phyloP scores from a whole-genome alignment of 1,284 basidiomycete genomes.

The Ustilago hordei region DNA sequence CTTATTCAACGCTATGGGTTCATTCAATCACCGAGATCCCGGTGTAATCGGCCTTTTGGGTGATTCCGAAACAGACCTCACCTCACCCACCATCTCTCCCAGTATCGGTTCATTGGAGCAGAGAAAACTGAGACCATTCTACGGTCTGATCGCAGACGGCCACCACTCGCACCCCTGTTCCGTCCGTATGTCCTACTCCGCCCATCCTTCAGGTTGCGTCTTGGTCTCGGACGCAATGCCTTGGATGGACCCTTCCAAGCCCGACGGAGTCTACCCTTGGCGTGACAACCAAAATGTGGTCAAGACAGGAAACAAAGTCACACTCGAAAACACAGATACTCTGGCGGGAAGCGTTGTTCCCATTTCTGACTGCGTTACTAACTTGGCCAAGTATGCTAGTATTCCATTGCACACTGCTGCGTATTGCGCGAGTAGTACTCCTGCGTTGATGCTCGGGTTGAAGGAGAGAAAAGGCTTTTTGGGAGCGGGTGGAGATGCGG shows the following conservation, averaged over 20 bases:
- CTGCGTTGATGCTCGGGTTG: slow-evolving; percentile 82
- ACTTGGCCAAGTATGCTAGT: slow-evolving; percentile 83
- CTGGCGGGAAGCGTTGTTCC: slow-evolving; percentile 81
- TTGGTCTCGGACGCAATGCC: slow-evolving; percentile 90
- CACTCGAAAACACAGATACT: slow-evolving; percentile 84
- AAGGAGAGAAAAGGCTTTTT: slow-evolving; percentile 83
- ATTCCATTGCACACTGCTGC: slow-evolving; percentile 85
- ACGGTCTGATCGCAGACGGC: slow-evolving; percentile 89
- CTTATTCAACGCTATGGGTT: slow-evolving; percentile 91
- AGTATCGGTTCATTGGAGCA: background rate
- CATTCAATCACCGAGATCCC: slow-evolving; percentile 76
- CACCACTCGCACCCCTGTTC: slow-evolving; percentile 91
- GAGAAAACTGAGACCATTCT: slow-evolving; percentile 72
- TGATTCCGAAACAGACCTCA: slow-evolving; percentile 71
- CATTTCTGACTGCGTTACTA: slow-evolving; percentile 82
- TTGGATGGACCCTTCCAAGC: slow-evolving; percentile 84
- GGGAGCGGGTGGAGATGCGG: slow-evolving; percentile 82
- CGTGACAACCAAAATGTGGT: slow-evolving; percentile 81
- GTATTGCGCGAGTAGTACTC: slow-evolving; percentile 84
- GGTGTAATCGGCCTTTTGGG: slow-evolving; percentile 85
- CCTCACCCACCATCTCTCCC: background rate
- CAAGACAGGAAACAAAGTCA: slow-evolving; percentile 83
- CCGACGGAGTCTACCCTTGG: slow-evolving; percentile 88
- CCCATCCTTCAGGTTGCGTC: slow-evolving; percentile 84
- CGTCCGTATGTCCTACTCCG: slow-evolving; percentile 84